These are phyloP conservation scores for Primulina huaijiensis DNA, from an alignment of 257 asterid species.

Conservation along the genomic window DNA sequence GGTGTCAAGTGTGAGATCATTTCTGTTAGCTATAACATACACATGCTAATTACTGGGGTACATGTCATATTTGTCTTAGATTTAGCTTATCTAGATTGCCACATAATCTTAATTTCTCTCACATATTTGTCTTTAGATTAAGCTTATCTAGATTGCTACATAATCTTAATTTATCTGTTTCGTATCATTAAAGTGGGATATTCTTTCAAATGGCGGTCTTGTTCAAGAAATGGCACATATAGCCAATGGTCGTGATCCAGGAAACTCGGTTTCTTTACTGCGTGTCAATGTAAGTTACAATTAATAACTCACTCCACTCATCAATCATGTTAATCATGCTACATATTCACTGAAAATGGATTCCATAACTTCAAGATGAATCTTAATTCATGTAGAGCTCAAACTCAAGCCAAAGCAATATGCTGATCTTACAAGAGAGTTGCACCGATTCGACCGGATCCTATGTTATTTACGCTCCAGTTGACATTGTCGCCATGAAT, in stretches of 20 bases:
- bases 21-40: too few species aligned
- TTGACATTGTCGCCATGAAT: constrained; percentile 46
- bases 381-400: constrained; percentile 38
- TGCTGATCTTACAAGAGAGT: constrained; percentile 53
- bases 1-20: too few species aligned
- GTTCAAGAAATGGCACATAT: constrained; percentile 62
- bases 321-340: too few species aligned
- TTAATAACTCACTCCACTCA: not conserved
- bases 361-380: not conserved
- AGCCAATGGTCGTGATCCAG: constrained; percentile 55
- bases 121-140: not conserved
- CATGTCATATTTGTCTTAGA: not conserved
- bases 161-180: not conserved
- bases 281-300: constrained; percentile 43
- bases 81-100: not conserved
- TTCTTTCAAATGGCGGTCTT: constrained; percentile 47
- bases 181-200: constrained; percentile 44
- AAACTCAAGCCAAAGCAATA: constrained; percentile 52
- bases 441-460: constrained; percentile 42
- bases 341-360: not conserved
- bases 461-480: constrained; percentile 52
- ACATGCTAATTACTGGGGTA: not conserved
- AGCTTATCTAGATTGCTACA: not conserved
- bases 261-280: constrained; percentile 44
- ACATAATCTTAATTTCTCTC: constrained; percentile 4